Conservation (phyloP, 805 yeast species). For the Pichia ethanolica region DNA sequence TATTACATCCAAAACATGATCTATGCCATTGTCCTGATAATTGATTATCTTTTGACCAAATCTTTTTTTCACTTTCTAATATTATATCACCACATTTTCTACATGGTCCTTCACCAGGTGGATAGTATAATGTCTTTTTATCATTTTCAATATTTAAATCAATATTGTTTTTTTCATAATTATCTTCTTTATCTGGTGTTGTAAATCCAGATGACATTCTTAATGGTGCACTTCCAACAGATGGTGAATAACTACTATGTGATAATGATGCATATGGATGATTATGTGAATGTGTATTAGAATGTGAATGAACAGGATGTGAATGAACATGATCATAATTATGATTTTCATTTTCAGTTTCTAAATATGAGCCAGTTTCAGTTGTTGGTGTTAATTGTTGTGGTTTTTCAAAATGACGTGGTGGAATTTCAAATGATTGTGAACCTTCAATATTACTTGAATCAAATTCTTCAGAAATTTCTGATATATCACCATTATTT, state of each 20-base stretch:
- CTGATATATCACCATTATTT: background rate
- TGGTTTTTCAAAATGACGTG: constrained; percentile 5
- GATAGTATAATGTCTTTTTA: constrained; percentile 15
- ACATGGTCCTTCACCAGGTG: constrained; percentile 76
- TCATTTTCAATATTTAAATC: background rate
- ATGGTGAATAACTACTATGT: background rate
- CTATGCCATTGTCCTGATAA: constrained; percentile 93
- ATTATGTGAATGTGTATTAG: background rate
- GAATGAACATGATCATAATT: too few species aligned
- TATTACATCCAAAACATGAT: constrained; percentile 67
- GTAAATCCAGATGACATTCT: constrained; percentile 1
- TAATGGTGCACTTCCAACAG: background rate
- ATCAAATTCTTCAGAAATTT: background rate
- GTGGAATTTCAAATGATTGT: background rate
- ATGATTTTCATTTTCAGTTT: background rate
- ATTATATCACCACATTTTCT: constrained; percentile 61
- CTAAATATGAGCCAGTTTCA: background rate
- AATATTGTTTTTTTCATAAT: background rate
- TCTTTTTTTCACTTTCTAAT: constrained; percentile 44
- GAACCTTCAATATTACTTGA: background rate
- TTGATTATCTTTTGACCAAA: constrained; percentile 80
- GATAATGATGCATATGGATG: constrained; percentile 4
- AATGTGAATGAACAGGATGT: background rate
- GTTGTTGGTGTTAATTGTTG: background rate
- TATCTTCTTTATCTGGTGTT: constrained; percentile 2